These are phyloP conservation scores for Olyra latifolia DNA, from an alignment of 176 grass and related monocot species.

Conservation along the genomic window DNA sequence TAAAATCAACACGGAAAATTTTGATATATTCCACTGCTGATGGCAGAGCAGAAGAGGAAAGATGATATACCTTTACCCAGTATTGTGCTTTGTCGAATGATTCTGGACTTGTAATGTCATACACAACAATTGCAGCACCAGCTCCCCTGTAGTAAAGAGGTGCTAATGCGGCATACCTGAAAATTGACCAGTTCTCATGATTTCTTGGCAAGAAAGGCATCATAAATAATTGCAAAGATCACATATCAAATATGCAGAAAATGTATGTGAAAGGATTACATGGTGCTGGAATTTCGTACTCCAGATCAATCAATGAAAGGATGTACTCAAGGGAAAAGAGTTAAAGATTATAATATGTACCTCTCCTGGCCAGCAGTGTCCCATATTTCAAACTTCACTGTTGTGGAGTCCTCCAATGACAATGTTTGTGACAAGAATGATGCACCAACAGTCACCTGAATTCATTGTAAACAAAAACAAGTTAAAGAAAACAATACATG, in stretches of 20 bases:
- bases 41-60: background rate
- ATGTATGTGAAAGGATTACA: background rate
- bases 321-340: background rate
- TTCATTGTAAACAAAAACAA: constrained; percentile 7
- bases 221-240: background rate
- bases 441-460: constrained; percentile 80
- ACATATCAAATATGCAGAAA: background rate
- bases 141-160: constrained; percentile 87
- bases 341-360: constrained; percentile 20
- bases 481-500: background rate
- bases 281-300: background rate
- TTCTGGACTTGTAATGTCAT: constrained; percentile 88
- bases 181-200: constrained; percentile 15
- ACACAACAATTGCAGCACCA: constrained; percentile 76
- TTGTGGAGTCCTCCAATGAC: constrained; percentile 70
- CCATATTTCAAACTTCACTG: constrained; percentile 90
- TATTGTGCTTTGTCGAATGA: constrained; percentile 90
- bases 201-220: background rate
- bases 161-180: constrained; percentile 85
- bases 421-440: constrained; percentile 89
- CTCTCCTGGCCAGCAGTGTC: constrained; percentile 93
- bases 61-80: constrained; percentile 71
- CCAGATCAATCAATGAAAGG: background rate
- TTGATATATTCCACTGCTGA: too few relatives aligned
- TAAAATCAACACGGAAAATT: background rate